Percentiles rank a stretch among this genome's conserved stretches.
These are phyloP conservation scores for Blastomyces emzantsi DNA, from an alignment of 2,329 filamentous ascomycete genomes.

Conservation along the genomic window DNA sequence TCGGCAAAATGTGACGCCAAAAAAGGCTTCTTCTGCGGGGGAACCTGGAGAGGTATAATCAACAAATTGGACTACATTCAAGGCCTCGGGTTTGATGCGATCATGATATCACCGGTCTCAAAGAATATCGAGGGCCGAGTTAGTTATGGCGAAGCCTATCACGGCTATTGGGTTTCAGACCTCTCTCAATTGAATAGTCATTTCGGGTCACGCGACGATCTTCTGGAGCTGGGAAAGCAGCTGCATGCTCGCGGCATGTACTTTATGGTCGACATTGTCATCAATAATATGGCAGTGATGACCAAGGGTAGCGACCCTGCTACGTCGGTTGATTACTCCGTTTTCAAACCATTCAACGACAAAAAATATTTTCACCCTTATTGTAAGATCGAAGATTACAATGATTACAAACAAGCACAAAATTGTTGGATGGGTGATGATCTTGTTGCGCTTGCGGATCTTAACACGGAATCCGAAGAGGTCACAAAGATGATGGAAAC, in stretches of 20 bases:
- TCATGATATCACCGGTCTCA: slow-evolving; percentile 36
- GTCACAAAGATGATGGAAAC: slow-evolving; percentile 35
- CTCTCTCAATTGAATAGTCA: slow-evolving; percentile 42
- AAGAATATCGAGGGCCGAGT: slow-evolving; percentile 31
- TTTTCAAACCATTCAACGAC: slow-evolving; percentile 47
- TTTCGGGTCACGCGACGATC: slow-evolving; percentile 41
- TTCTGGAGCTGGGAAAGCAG: slow-evolving; percentile 38
- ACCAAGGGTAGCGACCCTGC: slow-evolving; percentile 37
- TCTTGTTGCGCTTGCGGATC: slow-evolving; percentile 48
- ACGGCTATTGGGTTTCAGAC: slow-evolving; percentile 44
- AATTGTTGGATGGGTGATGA: slow-evolving; percentile 48
- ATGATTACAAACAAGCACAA: slow-evolving; percentile 38
- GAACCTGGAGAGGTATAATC: slow-evolving; percentile 43
- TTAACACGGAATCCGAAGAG: slow-evolving; percentile 37
- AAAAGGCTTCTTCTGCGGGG: slow-evolving; percentile 40
- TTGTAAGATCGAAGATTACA: slow-evolving; percentile 47
- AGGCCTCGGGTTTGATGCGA: slow-evolving; percentile 40
- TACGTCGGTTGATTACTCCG: slow-evolving; percentile 44
- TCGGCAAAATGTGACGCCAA: slow-evolving; percentile 25
- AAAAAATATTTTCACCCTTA: slow-evolving; percentile 52
- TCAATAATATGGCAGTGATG: slow-evolving; percentile 34
- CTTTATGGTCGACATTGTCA: slow-evolving; percentile 46
- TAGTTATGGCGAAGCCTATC: slow-evolving; percentile 40
- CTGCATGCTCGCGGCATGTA: slow-evolving; percentile 43
- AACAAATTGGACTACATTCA: slow-evolving; percentile 45